Evolutionary conservation across 2,329 filamentous ascomycete species (phyloP).

Genomic region (Aspergillus jensenii): DNA sequence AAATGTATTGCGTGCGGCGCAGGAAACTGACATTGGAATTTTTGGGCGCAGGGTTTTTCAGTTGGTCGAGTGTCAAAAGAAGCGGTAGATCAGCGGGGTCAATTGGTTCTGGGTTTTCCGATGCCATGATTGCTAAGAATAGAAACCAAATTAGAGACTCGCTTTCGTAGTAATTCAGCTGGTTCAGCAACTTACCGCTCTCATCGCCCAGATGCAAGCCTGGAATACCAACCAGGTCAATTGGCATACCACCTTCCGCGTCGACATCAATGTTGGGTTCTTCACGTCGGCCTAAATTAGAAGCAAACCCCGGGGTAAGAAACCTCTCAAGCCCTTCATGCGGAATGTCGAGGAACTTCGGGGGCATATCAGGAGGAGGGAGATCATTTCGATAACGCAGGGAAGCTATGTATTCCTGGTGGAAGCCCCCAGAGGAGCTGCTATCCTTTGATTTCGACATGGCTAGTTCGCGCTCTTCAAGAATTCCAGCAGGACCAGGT

Average conservation of each 20-base stretch:
- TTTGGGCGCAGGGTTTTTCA: constrained; percentile 78
- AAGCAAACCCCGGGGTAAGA: constrained; percentile 85
- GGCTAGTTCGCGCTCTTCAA: not conserved
- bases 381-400: constrained; percentile 95
- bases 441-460: constrained; percentile 44
- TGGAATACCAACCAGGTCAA: constrained; percentile 92
- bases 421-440: constrained; percentile 51
- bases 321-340: constrained; percentile 91
- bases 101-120: constrained; percentile 66
- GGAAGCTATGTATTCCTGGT: constrained; percentile 96
- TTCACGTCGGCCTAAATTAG: constrained; percentile 84
- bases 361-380: constrained; percentile 88
- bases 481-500: not conserved
- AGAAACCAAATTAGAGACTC: constrained; percentile 22
- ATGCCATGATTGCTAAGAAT: constrained; percentile 73
- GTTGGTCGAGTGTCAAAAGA: constrained; percentile 75
- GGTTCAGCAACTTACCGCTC: constrained; percentile 62
- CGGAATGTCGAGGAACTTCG: constrained; percentile 95
- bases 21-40: constrained; percentile 87
- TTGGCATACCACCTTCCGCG: constrained; percentile 95
- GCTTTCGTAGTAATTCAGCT: not conserved
- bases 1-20: constrained; percentile 91
- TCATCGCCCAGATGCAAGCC: constrained; percentile 95
- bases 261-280: constrained; percentile 95
- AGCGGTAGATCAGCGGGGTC: constrained; percentile 84